A percentile compares a stretch with the other conserved stretches of the same genome.
Conservation (phyloP, 2,329 filamentous ascomycete species). For the Ophiobolus disseminans region DNA sequence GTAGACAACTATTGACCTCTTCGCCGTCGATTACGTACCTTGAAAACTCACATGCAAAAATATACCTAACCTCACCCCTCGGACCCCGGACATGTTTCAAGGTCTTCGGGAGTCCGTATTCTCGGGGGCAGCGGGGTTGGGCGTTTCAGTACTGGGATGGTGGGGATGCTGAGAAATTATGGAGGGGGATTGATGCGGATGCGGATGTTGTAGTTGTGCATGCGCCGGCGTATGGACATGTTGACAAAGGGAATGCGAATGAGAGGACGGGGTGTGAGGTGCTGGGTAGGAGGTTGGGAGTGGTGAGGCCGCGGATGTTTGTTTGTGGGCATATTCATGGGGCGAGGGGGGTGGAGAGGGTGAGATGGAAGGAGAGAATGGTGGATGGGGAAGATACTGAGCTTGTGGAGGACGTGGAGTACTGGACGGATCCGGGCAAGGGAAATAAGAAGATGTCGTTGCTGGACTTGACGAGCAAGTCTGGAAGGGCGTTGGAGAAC, state of each 20-base stretch:
- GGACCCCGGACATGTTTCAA: conserved; percentile 68
- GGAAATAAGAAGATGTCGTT: conserved; percentile 68
- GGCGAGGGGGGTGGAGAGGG: conserved; percentile 67
- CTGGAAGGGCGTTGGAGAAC: conserved; percentile 41
- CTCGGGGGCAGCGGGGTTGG: conserved; percentile 64
- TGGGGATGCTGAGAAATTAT: conserved; percentile 55
- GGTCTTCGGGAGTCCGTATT: conserved; percentile 75
- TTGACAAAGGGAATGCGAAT: conserved; percentile 54
- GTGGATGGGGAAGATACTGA: neutral
- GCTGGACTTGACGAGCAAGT: conserved; percentile 63
- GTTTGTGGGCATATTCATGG: conserved; percentile 78
- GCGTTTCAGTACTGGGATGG: conserved; percentile 68
- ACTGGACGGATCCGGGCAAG: conserved; percentile 67
- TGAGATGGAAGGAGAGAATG: conserved; percentile 64
- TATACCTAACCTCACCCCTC: conserved; percentile 61
- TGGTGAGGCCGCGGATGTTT: conserved; percentile 68
- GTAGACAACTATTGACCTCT: conserved; percentile 60
- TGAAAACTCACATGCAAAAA: conserved; percentile 61
- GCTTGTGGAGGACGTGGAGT: conserved; percentile 53
- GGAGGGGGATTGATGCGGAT: conserved; percentile 67
- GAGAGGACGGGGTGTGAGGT: conserved; percentile 64
- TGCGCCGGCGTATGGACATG: conserved; percentile 68
- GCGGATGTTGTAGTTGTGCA: conserved; percentile 75
- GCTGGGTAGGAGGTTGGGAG: conserved; percentile 64
- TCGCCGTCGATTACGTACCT: conserved; percentile 69